Base-by-base conservation (phyloP, 805 yeast species). In the Starmerella bombicola region DNA sequence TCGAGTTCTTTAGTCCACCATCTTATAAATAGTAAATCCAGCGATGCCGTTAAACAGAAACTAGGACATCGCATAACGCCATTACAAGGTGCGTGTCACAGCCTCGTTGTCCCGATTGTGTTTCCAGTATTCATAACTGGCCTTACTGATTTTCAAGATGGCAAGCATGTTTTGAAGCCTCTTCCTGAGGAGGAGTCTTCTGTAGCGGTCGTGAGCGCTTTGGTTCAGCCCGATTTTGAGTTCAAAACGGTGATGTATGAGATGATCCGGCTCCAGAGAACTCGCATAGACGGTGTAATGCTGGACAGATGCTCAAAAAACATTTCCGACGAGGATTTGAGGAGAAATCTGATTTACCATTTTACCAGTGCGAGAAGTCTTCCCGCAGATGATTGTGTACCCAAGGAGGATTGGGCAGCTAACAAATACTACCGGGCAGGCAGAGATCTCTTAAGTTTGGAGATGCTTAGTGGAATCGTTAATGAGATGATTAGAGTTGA, bases 171-270 rank as follows among this genome's bases (percentile, higher is more conserved):
- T 30, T 42, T 38, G 17, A 30, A 12, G 41, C 41, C 28, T 26
- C 43, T 24, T 22, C 38, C 17, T n/a, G 35, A 38, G 4, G 23
- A 5, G 3, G 35, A 36, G 19, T 42, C 51, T 3, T 45, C 49
- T 12, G 30, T 39, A 3, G 45, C 37, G 3, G 24, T 49, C 3
- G 23, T 49, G 15, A 51, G 54, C 36, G 47, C 48, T 16, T 38
- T 51, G 18, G 47, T 51, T n/a, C 52, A 51, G 35, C 53, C 53
- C 2, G 54, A 51, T 30, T 51, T 49, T 21, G 53, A 51, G 31
- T 37, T 39, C 34, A 33, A 41, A n/a, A 16, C 33, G 5, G 51
- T 51, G 4, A 41, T 47, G 43, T 49, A 28, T 26, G 42, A 40
- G 16, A 33, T 47, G 19, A 20, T 47, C 23, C 28, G 29, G 19